phyloP scores from a whole-genome alignment of 2,329 filamentous ascomycete species.

The Scleromitrula shiraiana region DNA sequence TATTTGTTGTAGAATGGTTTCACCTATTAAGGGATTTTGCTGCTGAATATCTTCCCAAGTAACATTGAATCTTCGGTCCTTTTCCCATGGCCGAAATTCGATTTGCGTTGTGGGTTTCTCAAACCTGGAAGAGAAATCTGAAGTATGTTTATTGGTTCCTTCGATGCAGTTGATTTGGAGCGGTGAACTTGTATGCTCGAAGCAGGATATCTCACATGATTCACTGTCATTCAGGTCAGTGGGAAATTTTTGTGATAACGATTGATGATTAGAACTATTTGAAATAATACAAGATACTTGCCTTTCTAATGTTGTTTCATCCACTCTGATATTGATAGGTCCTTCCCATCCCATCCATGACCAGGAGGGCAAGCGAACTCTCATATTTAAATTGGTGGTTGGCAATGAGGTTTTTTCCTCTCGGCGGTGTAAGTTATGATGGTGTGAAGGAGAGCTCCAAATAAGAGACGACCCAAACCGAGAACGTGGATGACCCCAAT shows the following conservation, averaged over 20 bases:
- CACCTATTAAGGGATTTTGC: not conserved
- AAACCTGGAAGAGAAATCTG: not conserved
- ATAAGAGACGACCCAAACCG: not conserved
- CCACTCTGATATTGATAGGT: not conserved
- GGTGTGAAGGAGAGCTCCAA: not conserved
- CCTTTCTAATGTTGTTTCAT: not conserved
- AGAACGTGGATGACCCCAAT: not conserved
- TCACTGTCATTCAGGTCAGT: not conserved
- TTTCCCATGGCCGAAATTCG: not conserved
- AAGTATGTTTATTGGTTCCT: not conserved
- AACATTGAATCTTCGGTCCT: not conserved
- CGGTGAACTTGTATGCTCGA: not conserved
- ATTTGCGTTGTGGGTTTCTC: not conserved
- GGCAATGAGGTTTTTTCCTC: not conserved
- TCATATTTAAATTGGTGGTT: not conserved
- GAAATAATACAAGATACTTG: too few species aligned
- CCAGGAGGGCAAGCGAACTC: not conserved
- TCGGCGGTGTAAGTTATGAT: not conserved
- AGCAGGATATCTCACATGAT: not conserved
- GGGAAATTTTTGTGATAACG: not conserved
- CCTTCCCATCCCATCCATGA: not conserved
- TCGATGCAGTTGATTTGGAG: not conserved
- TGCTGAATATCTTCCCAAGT: not conserved
- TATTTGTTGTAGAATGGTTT: not conserved
- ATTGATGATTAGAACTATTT: not conserved